A percentile compares a stretch with the other conserved stretches of the same genome.
Conservation (phyloP, 495 filamentous ascomycete species). For the Penicillium nucicola region DNA sequence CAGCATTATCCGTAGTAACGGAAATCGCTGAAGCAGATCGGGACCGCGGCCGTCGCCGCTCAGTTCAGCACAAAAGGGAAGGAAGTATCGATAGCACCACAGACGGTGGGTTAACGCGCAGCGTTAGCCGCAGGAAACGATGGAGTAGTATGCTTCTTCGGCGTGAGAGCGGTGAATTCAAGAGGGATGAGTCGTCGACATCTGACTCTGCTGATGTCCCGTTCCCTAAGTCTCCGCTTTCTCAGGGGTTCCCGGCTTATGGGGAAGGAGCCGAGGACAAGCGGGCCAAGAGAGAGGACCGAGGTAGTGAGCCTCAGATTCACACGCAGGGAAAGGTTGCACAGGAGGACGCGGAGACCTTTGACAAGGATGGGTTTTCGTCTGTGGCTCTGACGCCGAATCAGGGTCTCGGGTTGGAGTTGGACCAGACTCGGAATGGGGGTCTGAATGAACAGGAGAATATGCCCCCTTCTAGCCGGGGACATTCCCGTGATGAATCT, state of each 20-base stretch:
- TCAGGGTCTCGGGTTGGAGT: conserved; percentile 8
- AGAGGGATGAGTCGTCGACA: conserved; percentile 16
- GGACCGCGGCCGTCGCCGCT: conserved; percentile 33
- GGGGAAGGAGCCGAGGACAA: conserved; percentile 1
- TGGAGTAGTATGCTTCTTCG: conserved; percentile 44
- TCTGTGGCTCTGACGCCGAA: conserved; percentile 16
- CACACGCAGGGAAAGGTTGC: background rate
- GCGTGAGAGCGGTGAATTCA: conserved; percentile 38
- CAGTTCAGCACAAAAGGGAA: conserved; percentile 31
- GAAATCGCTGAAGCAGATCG: conserved; percentile 32
- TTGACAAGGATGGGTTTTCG: conserved; percentile 19
- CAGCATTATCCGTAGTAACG: conserved; percentile 23
- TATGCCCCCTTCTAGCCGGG: background rate
- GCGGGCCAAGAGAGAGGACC: background rate
- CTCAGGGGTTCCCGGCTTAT: conserved; percentile 27
- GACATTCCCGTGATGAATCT: background rate
- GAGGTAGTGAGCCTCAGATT: background rate
- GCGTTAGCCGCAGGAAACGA: conserved; percentile 41
- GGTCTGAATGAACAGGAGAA: conserved; percentile 5
- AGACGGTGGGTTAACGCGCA: conserved; percentile 27
- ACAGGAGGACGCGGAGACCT: background rate
- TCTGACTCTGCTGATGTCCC: conserved; percentile 12
- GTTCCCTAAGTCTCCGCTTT: conserved; percentile 38
- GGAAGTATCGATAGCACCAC: conserved; percentile 11
- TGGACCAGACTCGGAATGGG: background rate